phyloP scores from a whole-genome alignment of 768 basidiomycete species.

The Podaxis rugospora region DNA sequence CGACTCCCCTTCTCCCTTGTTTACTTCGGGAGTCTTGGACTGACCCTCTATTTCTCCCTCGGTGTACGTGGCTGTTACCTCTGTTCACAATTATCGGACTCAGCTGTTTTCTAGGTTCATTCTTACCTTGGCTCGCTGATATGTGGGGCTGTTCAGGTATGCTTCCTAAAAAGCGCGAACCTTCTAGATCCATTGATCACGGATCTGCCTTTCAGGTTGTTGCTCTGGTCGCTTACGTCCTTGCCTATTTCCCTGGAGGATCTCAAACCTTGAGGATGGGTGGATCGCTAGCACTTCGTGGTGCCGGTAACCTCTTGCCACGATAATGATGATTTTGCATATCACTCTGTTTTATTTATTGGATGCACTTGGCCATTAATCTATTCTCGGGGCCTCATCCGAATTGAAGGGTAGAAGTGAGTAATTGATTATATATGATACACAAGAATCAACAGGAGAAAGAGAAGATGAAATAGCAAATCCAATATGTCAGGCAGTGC shows the following conservation, averaged over 20 bases:
- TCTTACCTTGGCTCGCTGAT: slow-evolving; percentile 87
- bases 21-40: slow-evolving; percentile 78
- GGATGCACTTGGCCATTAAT: background rate
- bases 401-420: background rate
- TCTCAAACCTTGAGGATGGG: slow-evolving; percentile 78
- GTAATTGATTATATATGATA: slow-evolving; percentile 1
- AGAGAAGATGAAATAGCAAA: background rate
- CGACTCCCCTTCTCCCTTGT: slow-evolving; percentile 79
- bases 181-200: background rate
- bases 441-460: background rate
- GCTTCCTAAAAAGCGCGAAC: slow-evolving; percentile 8
- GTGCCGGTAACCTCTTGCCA: slow-evolving; percentile 80
- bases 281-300: slow-evolving; percentile 74
- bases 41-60: slow-evolving; percentile 90
- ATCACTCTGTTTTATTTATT: slow-evolving; percentile 9
- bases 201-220: slow-evolving; percentile 47
- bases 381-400: background rate
- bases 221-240: slow-evolving; percentile 82
- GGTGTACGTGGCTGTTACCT: slow-evolving; percentile 50
- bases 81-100: background rate
- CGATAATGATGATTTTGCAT: slow-evolving; percentile 37
- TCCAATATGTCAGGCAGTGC: background rate
- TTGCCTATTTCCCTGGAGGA: slow-evolving; percentile 95
- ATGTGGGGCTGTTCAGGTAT: slow-evolving; percentile 76
- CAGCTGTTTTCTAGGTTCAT: slow-evolving; percentile 47